Base-by-base conservation (phyloP, 2,329 filamentous ascomycete genomes). In the Volutella citrinella region DNA sequence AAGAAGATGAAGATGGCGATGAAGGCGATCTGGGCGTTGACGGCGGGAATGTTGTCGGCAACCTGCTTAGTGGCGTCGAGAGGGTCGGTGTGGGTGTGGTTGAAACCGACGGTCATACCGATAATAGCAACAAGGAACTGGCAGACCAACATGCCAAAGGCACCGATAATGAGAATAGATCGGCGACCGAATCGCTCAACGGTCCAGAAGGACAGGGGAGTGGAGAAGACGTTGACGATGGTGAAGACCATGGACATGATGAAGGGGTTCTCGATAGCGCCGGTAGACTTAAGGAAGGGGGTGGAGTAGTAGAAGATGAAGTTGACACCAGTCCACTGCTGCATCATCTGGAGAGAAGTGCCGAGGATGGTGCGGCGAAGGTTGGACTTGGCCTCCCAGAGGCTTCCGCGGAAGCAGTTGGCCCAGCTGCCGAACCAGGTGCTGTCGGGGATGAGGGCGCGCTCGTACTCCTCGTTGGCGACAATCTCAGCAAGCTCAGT, bases 1-100 rank as follows among this genome's bases (percentile, higher is more conserved):
- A 84, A 91, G 76, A 87, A 89, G 72, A 95, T 90, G 75, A 89
- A 93, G 70, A 95, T 82, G 68, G 82, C 84, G 57, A 93, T 93
- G 69, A 94, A 93, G 42, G 86, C 79, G 47, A 95, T 88, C 73
- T 90, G 82, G 30, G 84, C 78, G 49, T 76, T 72, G 51, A 76
- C 73, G 20, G 79, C 81, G 4, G 67, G 46, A 41, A 72, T 64
- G 60, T 82, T 78, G 65, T 74, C 32, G 53, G 70, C 69, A 7
- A 69, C 62, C 14, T 54, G 58, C 14, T 48, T 51, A 19, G 47
- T 47, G 1, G 65, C 53, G 29, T 72, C 56, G 15, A 51, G 57
- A 40, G 61, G 74, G 32, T 77, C 64, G 2, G 57, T 47, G 54
- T 72, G 63, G 17, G 69, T 66, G 42, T 69, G 53, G 61, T 72